Conservation (phyloP, 2,329 filamentous ascomycete species). For the Aspergillus terreus region DNA sequence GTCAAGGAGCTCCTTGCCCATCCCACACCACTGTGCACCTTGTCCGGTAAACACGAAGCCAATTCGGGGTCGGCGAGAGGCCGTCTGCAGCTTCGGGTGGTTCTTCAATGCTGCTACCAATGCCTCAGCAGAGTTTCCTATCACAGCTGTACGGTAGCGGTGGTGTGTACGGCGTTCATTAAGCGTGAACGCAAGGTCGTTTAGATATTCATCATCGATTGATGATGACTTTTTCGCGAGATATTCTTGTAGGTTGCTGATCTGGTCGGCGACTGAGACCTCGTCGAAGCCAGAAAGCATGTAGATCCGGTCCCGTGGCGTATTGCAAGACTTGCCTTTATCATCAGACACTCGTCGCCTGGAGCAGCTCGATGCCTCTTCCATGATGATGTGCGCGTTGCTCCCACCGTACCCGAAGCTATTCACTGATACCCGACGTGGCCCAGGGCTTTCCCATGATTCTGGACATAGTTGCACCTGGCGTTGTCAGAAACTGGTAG, state of each 20-base stretch:
- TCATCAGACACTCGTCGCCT: too few species aligned
- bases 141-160: constrained; percentile 15
- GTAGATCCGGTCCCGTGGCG: constrained; percentile 9
- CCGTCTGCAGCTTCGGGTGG: constrained; percentile 3
- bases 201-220: constrained; percentile 10
- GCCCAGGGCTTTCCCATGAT: constrained; percentile 12
- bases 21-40: constrained; percentile 31
- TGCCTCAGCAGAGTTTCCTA: constrained; percentile 2
- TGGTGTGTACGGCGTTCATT: constrained; percentile 17
- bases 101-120: constrained; percentile 5
- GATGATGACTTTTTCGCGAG: background rate
- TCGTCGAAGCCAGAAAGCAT: constrained; percentile 24
- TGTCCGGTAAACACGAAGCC: constrained; percentile 34
- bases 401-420: constrained; percentile 47
- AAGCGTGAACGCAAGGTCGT: constrained; percentile 20
- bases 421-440: constrained; percentile 30
- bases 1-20: constrained; percentile 27
- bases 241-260: constrained; percentile 9
- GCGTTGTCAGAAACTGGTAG: background rate
- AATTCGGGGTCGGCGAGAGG: constrained; percentile 6
- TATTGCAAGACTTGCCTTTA: background rate
- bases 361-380: constrained; percentile 16
- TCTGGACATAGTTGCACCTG: constrained; percentile 18
- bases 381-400: constrained; percentile 44
- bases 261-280: constrained; percentile 10